These are phyloP conservation scores for Roridomyces roridus DNA, from an alignment of 768 basidiomycete species.

Conservation along the genomic window DNA sequence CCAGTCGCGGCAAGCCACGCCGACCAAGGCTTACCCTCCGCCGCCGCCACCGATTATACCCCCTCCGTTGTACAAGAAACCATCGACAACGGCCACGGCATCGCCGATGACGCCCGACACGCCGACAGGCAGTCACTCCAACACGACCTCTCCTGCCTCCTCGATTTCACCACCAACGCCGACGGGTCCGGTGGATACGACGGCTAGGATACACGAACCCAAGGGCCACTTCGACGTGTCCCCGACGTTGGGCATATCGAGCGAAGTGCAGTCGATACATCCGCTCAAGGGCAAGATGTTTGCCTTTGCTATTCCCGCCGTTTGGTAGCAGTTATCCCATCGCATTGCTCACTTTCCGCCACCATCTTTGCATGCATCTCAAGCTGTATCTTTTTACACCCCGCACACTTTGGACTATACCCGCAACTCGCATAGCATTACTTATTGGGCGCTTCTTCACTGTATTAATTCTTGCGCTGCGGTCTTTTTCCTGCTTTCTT, in stretches of 20 bases:
- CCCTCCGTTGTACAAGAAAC: slow-evolving; percentile 32
- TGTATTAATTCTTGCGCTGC: slow-evolving; percentile 24
- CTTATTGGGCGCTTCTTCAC: slow-evolving; percentile 7
- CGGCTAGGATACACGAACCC: slow-evolving; percentile 49
- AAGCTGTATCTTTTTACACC: slow-evolving; percentile 11
- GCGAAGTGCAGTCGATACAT: slow-evolving; percentile 40
- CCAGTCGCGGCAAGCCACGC: slow-evolving; percentile 40
- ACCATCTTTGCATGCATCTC: slow-evolving; percentile 13
- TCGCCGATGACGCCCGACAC: slow-evolving; percentile 54
- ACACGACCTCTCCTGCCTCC: slow-evolving; percentile 63
- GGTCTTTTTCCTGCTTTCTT: slow-evolving; percentile 20
- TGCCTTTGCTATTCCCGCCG: slow-evolving; percentile 63
- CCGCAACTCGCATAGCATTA: slow-evolving; percentile 10
- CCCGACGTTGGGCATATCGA: slow-evolving; percentile 42
- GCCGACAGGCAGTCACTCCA: slow-evolving; percentile 58
- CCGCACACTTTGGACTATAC: slow-evolving; percentile 5
- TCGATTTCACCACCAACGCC: slow-evolving; percentile 69
- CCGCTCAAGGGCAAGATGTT: slow-evolving; percentile 69
- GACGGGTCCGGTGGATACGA: slow-evolving; percentile 54
- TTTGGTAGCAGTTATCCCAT: slow-evolving; percentile 53
- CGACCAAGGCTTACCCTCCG: slow-evolving; percentile 34
- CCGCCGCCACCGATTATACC: slow-evolving; percentile 39
- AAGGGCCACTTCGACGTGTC: slow-evolving; percentile 41
- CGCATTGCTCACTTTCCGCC: slow-evolving; percentile 25
- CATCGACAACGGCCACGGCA: slow-evolving; percentile 7